Percentiles rank a stretch among this genome's conserved stretches.
These are phyloP conservation scores for Oryza glumipatula DNA, from an alignment of 176 grass and related monocot species.

Conservation along the genomic window DNA sequence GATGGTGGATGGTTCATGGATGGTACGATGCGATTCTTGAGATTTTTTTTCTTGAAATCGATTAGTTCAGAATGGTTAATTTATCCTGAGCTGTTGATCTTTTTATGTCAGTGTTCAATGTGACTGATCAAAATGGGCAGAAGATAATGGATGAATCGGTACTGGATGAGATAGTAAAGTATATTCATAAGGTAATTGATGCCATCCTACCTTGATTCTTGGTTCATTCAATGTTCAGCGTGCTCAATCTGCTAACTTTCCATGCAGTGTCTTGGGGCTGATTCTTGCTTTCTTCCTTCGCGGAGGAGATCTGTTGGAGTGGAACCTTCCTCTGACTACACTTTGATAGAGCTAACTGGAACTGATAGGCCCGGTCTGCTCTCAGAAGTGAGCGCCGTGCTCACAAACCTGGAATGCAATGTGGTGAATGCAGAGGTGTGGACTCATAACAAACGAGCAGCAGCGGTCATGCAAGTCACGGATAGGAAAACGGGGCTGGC, in stretches of 20 bases:
- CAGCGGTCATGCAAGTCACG: conserved; percentile 82
- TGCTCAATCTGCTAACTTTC: conserved; percentile 24
- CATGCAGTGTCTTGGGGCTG: conserved; percentile 62
- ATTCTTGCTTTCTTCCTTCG: conserved; percentile 61
- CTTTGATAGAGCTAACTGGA: conserved; percentile 91
- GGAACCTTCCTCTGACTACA: conserved; percentile 64
- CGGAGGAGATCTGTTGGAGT: conserved; percentile 60
- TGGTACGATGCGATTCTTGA: conserved; percentile 41
- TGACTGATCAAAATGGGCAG: conserved; percentile 68
- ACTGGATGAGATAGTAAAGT: conserved; percentile 55
- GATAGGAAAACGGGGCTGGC: conserved; percentile 57
- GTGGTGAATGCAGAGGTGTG: conserved; percentile 88
- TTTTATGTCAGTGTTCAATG: conserved; percentile 74
- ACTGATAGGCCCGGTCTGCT: conserved; percentile 82
- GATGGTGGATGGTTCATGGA: conserved; percentile 98
- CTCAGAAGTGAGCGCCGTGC: conserved; percentile 86
- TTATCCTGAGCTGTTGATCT: conserved; percentile 5
- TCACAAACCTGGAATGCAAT: conserved; percentile 77
- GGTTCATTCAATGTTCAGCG: conserved; percentile 15
- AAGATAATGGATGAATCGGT: conserved; percentile 63
- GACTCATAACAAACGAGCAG: conserved; percentile 83
- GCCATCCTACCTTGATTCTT: conserved; percentile 4
- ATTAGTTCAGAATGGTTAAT: not conserved
- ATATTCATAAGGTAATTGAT: conserved; percentile 65
- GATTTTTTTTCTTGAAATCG: conserved; percentile 4